Evolutionary conservation across 139 green algal genomes (phyloP).

Genomic region (Pseudopediastrum boryanum): DNA sequence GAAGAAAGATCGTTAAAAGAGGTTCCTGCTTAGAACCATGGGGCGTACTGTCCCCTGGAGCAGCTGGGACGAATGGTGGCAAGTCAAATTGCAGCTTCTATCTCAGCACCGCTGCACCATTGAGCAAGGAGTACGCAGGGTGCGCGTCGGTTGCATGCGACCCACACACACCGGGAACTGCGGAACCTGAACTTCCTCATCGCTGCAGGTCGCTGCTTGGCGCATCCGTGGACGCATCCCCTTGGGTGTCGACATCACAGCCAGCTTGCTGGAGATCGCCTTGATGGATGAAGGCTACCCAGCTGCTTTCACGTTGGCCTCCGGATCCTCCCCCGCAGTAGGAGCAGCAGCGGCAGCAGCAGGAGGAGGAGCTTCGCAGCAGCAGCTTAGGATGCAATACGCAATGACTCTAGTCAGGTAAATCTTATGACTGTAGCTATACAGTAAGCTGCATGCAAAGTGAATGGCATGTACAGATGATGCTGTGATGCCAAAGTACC

Average conservation of each 20-base stretch:
- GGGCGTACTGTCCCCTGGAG: slow-evolving; percentile 71
- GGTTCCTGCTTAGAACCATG: too few relatives aligned
- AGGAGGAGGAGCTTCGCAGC: slow-evolving; percentile 13
- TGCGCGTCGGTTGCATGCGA: not conserved
- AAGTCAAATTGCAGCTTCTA: slow-evolving; percentile 51
- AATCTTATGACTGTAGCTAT: not conserved
- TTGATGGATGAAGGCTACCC: slow-evolving; percentile 35
- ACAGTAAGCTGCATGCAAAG: not conserved
- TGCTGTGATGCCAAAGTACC: not conserved
- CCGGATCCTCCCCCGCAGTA: not conserved
- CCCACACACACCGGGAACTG: not conserved
- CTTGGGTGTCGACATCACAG: slow-evolving; percentile 70
- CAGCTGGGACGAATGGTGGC: slow-evolving; percentile 76
- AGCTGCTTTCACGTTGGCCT: slow-evolving; percentile 1
- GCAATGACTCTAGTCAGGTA: slow-evolving; percentile 53
- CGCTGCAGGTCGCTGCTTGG: slow-evolving; percentile 65
- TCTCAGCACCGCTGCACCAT: slow-evolving; percentile 5
- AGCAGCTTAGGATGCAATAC: slow-evolving; percentile 63
- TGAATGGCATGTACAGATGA: not conserved
- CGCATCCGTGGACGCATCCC: slow-evolving; percentile 66
- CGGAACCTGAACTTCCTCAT: not conserved
- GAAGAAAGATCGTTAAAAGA: too few relatives aligned
- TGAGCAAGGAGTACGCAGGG: slow-evolving; percentile 7
- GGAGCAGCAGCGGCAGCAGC: not conserved
- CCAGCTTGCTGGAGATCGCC: slow-evolving; percentile 56